Evolutionary conservation across 2,329 filamentous ascomycete species (phyloP).

Genomic region (Fusarium xyrophilum): DNA sequence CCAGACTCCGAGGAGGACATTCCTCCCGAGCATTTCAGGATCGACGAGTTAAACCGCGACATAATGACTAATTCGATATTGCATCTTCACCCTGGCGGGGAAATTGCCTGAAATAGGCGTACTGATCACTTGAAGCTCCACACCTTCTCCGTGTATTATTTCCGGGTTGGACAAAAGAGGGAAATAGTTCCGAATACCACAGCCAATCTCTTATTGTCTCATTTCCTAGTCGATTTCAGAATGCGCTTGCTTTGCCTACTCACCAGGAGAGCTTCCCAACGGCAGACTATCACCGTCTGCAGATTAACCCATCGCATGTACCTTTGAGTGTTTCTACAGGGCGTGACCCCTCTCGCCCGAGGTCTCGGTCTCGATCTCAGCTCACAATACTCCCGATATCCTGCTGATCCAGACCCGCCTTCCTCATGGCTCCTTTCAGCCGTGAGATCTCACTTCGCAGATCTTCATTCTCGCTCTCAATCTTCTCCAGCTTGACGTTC

Average conservation of each 20-base stretch:
- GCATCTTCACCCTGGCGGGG: fast-evolving
- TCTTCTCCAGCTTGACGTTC: background rate
- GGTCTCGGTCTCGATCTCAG: background rate
- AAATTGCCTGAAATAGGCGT: background rate
- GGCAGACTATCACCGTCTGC: background rate
- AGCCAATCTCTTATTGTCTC: background rate
- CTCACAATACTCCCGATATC: fast-evolving
- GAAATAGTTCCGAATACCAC: fast-evolving
- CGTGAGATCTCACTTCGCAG: background rate
- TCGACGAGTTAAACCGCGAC: fast-evolving
- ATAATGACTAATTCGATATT: too few relatives aligned
- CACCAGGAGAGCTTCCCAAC: fast-evolving
- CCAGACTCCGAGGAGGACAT: fast-evolving
- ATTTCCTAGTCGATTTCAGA: fast-evolving
- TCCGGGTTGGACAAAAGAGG: background rate
- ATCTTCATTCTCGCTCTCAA: background rate
- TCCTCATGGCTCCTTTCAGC: background rate
- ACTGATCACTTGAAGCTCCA: background rate
- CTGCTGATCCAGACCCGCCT: background rate
- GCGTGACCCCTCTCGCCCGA: fast-evolving
- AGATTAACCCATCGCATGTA: background rate
- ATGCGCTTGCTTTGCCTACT: background rate
- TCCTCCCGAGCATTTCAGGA: fast-evolving
- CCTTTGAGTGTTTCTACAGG: fast-evolving
- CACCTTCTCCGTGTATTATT: fast-evolving